Evolutionary conservation across 1,284 basidiomycete species (phyloP).

Genomic region (Pseudomicrostroma phylloplanum): DNA sequence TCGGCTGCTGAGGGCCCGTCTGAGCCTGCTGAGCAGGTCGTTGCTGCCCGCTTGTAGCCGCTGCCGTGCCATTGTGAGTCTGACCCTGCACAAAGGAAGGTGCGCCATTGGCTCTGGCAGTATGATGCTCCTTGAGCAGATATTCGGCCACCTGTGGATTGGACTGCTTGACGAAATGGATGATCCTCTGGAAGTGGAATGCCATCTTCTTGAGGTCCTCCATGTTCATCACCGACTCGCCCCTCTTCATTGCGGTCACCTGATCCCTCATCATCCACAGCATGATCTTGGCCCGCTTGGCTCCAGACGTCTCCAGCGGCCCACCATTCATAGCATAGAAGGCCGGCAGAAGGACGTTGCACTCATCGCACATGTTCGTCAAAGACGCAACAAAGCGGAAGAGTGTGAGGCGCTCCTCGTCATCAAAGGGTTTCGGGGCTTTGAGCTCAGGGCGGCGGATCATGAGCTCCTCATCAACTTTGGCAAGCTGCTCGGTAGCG

Average conservation of each 20-base stretch:
- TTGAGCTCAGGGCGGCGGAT: background rate
- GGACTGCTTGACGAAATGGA: conserved; percentile 43
- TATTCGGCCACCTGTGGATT: conserved; percentile 37
- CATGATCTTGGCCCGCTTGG: conserved; percentile 48
- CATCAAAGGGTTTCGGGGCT: background rate
- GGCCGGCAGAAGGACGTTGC: conserved; percentile 38
- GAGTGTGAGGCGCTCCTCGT: background rate
- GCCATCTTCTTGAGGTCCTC: conserved; percentile 47
- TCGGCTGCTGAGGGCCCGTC: background rate
- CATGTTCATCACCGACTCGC: conserved; percentile 38
- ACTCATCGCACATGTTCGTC: conserved; percentile 3
- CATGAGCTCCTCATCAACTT: conserved; percentile 6
- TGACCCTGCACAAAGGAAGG: background rate
- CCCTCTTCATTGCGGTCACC: conserved; percentile 28
- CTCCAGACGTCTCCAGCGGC: conserved; percentile 30
- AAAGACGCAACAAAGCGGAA: background rate
- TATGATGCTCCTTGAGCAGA: conserved; percentile 10
- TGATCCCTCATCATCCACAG: conserved; percentile 48
- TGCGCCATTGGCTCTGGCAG: background rate
- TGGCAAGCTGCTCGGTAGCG: background rate
- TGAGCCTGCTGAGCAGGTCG: conserved; percentile 2
- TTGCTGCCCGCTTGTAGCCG: conserved; percentile 1
- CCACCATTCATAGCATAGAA: conserved; percentile 44
- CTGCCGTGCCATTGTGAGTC: background rate
- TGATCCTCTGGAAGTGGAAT: conserved; percentile 47